Evolutionary conservation across 1,284 basidiomycete species (phyloP).

Genomic region (Marasmius sp.): DNA sequence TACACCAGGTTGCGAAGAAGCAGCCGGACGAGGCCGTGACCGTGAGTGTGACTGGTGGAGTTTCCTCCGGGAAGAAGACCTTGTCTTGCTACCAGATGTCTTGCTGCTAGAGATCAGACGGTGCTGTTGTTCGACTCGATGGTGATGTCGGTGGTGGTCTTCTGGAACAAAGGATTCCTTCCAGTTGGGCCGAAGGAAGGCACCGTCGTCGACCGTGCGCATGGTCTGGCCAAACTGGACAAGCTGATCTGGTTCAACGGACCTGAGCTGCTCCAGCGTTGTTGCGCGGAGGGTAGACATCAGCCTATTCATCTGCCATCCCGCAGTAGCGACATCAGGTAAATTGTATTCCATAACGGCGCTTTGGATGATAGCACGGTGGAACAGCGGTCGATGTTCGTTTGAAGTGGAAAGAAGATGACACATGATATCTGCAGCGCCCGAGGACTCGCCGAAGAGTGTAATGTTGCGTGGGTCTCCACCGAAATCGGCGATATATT

Average conservation of each 20-base stretch:
- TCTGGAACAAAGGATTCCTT: slow-evolving; percentile 45
- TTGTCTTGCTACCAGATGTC: slow-evolving; percentile 10
- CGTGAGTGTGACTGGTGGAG: slow-evolving; percentile 20
- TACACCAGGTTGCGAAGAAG: slow-evolving; percentile 21
- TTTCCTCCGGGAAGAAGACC: slow-evolving; percentile 24
- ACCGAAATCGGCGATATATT: slow-evolving; percentile 66
- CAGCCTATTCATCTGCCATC: slow-evolving; percentile 63
- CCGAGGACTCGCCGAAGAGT: slow-evolving; percentile 68
- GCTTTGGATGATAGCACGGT: slow-evolving; percentile 68
- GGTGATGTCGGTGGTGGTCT: slow-evolving; percentile 35
- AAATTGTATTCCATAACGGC: slow-evolving; percentile 59
- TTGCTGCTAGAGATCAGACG: slow-evolving; percentile 11
- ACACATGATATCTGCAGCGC: slow-evolving; percentile 70
- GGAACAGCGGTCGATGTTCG: slow-evolving; percentile 56
- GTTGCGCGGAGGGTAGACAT: slow-evolving; percentile 54
- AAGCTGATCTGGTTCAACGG: slow-evolving; percentile 54
- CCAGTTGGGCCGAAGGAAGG: slow-evolving; percentile 65
- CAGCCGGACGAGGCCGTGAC: slow-evolving; percentile 21
- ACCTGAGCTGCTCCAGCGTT: slow-evolving; percentile 59
- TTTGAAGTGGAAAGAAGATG: slow-evolving; percentile 69
- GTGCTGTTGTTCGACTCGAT: slow-evolving; percentile 20
- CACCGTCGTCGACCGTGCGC: slow-evolving; percentile 65
- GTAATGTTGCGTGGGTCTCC: slow-evolving; percentile 72
- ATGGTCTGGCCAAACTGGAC: slow-evolving; percentile 46
- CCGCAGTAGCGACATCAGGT: slow-evolving; percentile 56